A percentile compares a stretch with the other conserved stretches of the same genome.
These are phyloP conservation scores for Glycine soja DNA, from an alignment of 306 rosid genomes.

Conservation along the genomic window DNA sequence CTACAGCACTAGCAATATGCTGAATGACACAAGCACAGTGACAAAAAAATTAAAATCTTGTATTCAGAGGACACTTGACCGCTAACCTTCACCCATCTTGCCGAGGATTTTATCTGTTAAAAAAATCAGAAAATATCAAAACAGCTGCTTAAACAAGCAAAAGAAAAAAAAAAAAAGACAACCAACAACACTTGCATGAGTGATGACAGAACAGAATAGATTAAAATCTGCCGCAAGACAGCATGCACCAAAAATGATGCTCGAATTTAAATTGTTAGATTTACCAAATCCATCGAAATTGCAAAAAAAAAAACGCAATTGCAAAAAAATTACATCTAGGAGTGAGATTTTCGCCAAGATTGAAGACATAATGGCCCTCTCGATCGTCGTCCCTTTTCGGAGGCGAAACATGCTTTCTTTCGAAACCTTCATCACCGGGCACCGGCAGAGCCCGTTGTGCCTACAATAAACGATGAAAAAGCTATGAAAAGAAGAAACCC, in stretches of 20 bases:
- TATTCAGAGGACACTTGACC: conserved; percentile 85
- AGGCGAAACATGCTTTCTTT: conserved; percentile 69
- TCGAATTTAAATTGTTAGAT: neutral
- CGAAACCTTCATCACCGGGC: conserved; percentile 51
- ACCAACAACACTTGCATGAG: neutral
- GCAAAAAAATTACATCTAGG: conserved; percentile 72
- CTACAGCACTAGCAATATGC: conserved; percentile 99
- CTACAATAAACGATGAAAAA: conserved; percentile 49
- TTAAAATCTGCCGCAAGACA: neutral
- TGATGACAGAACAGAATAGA: neutral
- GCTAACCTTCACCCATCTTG: conserved; percentile 99
- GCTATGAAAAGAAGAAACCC: conserved; percentile 46
- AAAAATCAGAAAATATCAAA: conserved; percentile 13
- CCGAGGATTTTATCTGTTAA: conserved; percentile 89
- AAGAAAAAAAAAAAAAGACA: neutral
- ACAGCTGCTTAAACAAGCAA: neutral
- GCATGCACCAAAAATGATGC: neutral
- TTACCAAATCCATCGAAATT: neutral
- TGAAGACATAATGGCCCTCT: conserved; percentile 87
- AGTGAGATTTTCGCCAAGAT: conserved; percentile 93
- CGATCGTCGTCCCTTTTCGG: conserved; percentile 94
- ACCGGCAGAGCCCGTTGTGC: conserved; percentile 57
- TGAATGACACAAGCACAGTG: conserved; percentile 85
- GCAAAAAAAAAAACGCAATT: neutral
- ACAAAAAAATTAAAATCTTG: conserved; percentile 78